Percentiles rank a stretch among this genome's conserved stretches.
Conservation (phyloP, 2,329 filamentous ascomycete species). For the Sclerotinia nivalis region DNA sequence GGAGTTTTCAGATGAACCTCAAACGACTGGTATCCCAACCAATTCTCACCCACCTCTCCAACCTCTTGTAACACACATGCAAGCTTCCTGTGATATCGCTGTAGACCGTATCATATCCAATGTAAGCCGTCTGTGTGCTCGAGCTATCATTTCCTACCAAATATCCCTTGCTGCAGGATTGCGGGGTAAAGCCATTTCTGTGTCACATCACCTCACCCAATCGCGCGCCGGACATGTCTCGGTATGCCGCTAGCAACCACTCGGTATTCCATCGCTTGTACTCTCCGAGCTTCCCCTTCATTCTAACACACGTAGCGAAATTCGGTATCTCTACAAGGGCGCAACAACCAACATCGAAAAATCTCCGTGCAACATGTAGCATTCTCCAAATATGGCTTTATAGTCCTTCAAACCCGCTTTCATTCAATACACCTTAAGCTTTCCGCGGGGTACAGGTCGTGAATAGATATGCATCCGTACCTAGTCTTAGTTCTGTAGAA, state of each 20-base stretch:
- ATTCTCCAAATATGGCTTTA: neutral
- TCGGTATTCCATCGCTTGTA: conserved; percentile 3
- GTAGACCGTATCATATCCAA: neutral
- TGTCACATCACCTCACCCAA: conserved; percentile 7
- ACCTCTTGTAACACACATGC: neutral
- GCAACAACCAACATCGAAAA: neutral
- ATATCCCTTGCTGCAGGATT: neutral
- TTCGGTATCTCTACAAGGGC: neutral
- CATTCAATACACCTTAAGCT: neutral
- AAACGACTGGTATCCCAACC: neutral
- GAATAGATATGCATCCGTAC: conserved; percentile 4
- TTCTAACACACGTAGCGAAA: neutral
- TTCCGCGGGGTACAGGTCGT: conserved; percentile 2
- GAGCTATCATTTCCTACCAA: neutral
- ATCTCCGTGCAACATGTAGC: neutral
- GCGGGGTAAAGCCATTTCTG: conserved; percentile 2
- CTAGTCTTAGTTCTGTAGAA: neutral
- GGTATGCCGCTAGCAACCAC: neutral
- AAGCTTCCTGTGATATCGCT: neutral
- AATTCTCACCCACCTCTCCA: neutral
- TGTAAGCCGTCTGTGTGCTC: neutral
- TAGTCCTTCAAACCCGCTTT: neutral
- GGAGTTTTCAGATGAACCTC: neutral
- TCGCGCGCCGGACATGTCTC: conserved; percentile 11
- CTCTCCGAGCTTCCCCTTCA: conserved; percentile 17